A percentile compares a stretch with the other conserved stretches of the same genome.
Conservation (phyloP, 1,284 basidiomycete species). For the Somion occarium region DNA sequence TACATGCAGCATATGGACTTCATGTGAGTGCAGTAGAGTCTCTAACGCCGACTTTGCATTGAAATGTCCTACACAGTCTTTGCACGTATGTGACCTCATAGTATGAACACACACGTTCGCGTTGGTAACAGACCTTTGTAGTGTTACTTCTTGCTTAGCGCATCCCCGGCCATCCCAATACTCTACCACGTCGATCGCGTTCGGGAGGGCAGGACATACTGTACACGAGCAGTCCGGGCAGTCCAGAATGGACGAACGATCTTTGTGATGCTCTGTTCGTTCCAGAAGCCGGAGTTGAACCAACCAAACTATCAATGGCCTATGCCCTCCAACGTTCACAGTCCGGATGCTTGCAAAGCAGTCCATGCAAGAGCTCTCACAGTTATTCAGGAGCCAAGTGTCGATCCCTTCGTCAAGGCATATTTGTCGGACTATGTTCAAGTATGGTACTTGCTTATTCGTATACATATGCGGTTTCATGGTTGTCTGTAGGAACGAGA, state of each 20-base stretch:
- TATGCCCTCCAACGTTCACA: conserved; percentile 52
- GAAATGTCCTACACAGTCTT: neutral
- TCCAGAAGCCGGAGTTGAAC: conserved; percentile 75
- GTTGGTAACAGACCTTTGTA: conserved; percentile 26
- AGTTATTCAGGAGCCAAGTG: conserved; percentile 7
- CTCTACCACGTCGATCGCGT: conserved; percentile 84
- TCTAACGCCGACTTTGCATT: neutral
- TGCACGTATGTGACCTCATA: conserved; percentile 2
- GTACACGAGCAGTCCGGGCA: conserved; percentile 71
- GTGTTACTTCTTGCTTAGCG: conserved; percentile 82
- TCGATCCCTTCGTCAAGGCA: conserved; percentile 14
- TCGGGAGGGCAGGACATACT: conserved; percentile 75
- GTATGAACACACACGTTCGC: neutral
- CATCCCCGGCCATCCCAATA: conserved; percentile 73
- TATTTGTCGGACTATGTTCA: conserved; percentile 8
- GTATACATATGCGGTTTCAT: neutral
- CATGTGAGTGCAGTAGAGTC: conserved; percentile 48
- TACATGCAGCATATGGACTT: conserved; percentile 61
- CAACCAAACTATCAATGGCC: conserved; percentile 64
- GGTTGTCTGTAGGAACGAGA: conserved; percentile 56
- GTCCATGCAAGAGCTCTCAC: conserved; percentile 38
- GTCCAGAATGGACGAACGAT: conserved; percentile 73
- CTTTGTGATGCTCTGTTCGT: conserved; percentile 85
- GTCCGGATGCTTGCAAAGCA: conserved; percentile 63
- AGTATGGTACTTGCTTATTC: neutral